Evolutionary conservation across 352 stramenopile species (phyloP).

Genomic region (Phytophthora lateralis): DNA sequence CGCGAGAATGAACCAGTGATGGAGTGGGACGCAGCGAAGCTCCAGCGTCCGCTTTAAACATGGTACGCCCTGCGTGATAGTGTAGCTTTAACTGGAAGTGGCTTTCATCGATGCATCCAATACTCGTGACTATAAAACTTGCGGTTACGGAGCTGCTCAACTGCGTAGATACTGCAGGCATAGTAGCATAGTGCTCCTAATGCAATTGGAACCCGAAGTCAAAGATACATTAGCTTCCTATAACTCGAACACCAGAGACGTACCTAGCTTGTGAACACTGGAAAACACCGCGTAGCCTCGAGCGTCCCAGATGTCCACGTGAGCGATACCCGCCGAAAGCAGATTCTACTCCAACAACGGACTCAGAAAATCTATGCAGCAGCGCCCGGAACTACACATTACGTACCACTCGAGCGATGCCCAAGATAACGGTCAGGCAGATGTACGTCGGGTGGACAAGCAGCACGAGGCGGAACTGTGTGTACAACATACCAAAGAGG

Average conservation of each 20-base stretch:
- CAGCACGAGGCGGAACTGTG: slow-evolving; percentile 55
- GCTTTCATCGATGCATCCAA: slow-evolving; percentile 40
- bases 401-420: slow-evolving; percentile 43
- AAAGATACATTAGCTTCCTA: neutral
- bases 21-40: slow-evolving; percentile 53
- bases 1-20: slow-evolving; percentile 88
- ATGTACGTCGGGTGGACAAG: slow-evolving; percentile 60
- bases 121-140: slow-evolving; percentile 69
- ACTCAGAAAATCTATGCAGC: neutral
- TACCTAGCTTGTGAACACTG: slow-evolving; percentile 63
- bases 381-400: neutral
- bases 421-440: slow-evolving; percentile 49
- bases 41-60: too few relatives aligned
- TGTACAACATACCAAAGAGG: slow-evolving; percentile 63
- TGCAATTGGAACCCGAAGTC: neutral
- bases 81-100: neutral
- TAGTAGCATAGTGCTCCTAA: slow-evolving; percentile 60
- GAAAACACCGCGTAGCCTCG: slow-evolving; percentile 49
- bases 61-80: too few relatives aligned
- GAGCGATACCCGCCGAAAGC: slow-evolving; percentile 30
- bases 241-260: neutral
- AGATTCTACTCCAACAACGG: slow-evolving; percentile 32
- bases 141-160: slow-evolving; percentile 54
- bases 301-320: slow-evolving; percentile 53
- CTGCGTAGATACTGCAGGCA: slow-evolving; percentile 48